phyloP scores from a whole-genome alignment of 345 rosid genomes.

The Populus alba region DNA sequence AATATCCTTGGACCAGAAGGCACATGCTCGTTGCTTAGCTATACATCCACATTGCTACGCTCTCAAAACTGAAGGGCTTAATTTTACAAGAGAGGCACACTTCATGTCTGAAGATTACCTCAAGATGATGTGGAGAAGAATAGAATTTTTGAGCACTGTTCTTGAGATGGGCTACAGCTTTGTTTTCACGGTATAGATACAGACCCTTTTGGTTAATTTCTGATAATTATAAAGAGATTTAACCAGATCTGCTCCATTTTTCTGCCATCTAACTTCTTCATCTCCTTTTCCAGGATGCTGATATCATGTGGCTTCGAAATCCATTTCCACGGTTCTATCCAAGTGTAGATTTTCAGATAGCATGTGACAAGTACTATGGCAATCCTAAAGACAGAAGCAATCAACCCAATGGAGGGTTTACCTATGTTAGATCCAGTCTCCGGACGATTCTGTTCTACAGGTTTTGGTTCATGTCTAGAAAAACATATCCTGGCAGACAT shows the following conservation, averaged over 20 bases:
- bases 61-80: conserved; percentile 27
- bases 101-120: conserved; percentile 55
- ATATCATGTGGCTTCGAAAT: conserved; percentile 71
- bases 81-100: conserved; percentile 43
- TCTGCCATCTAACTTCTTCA: neutral
- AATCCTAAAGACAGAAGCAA: conserved; percentile 39
- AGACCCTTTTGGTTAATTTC: neutral
- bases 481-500: conserved; percentile 42
- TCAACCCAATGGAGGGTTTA: conserved; percentile 70
- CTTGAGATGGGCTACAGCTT: conserved; percentile 59
- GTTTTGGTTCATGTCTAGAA: conserved; percentile 62
- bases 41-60: conserved; percentile 48
- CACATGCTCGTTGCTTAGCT: conserved; percentile 44
- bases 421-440: conserved; percentile 51
- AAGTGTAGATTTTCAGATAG: conserved; percentile 75
- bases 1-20: conserved; percentile 48
- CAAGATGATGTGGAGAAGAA: conserved; percentile 73
- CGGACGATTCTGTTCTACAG: conserved; percentile 57
- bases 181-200: conserved; percentile 52
- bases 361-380: conserved; percentile 59
- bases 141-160: conserved; percentile 42
- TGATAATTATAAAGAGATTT: neutral
- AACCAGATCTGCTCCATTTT: neutral
- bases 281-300: conserved; percentile 55
- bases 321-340: conserved; percentile 62